phyloP scores from a whole-genome alignment of 805 yeast genomes.

The Yarrowia hollandica region DNA sequence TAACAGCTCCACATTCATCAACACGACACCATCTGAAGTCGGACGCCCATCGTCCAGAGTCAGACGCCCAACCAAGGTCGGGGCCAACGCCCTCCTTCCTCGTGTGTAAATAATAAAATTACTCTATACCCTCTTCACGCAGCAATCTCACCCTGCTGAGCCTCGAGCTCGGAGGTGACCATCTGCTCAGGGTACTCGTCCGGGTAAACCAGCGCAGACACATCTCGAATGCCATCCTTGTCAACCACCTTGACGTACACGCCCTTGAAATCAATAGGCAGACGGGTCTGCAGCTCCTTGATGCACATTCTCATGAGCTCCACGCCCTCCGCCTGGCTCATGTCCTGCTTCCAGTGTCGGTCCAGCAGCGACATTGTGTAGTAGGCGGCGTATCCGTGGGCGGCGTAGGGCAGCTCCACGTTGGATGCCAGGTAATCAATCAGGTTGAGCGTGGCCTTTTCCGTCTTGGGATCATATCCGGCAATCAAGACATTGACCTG shows the following conservation, averaged over 20 bases:
- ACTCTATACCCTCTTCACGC: background rate
- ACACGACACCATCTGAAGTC: too few species aligned
- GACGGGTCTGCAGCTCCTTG: conserved; percentile 74
- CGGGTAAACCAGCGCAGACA: conserved; percentile 1
- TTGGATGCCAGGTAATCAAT: conserved; percentile 93
- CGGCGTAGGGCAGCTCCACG: conserved; percentile 90
- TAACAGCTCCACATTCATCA: too few species aligned
- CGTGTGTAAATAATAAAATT: too few species aligned
- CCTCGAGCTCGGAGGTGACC: conserved; percentile 17
- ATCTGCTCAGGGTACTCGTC: conserved; percentile 17
- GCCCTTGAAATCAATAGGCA: conserved; percentile 96
- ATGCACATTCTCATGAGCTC: conserved; percentile 70
- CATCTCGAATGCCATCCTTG: conserved; percentile 51
- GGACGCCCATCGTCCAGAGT: too few species aligned
- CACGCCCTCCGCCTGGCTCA: conserved; percentile 76
- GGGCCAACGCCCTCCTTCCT: too few species aligned
- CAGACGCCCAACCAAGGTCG: too few species aligned
- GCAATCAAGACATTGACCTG: conserved; percentile 91
- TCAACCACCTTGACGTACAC: conserved; percentile 65
- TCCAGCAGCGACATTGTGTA: conserved; percentile 88
- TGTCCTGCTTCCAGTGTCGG: conserved; percentile 78
- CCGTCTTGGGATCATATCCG: conserved; percentile 65
- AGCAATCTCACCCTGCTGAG: conserved; percentile 18
- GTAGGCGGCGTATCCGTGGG: conserved; percentile 98
- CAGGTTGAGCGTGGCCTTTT: conserved; percentile 73